These are phyloP conservation scores for Aschersonia sp. DNA, from an alignment of 2,329 filamentous ascomycete species.

Conservation along the genomic window DNA sequence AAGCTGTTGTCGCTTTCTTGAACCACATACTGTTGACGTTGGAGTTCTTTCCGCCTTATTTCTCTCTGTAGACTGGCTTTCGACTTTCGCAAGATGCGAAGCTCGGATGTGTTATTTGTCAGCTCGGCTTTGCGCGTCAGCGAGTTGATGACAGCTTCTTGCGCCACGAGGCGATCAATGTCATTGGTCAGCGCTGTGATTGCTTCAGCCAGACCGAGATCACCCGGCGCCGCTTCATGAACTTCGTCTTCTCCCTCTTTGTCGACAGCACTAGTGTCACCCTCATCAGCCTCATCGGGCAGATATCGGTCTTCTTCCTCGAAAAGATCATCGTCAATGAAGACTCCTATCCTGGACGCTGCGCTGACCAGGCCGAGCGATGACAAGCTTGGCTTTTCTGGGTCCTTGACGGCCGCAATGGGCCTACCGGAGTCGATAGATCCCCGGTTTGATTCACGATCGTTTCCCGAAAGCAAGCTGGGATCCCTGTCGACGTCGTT, in stretches of 20 bases:
- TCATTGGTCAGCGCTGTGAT: constrained; percentile 79
- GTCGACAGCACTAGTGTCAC: constrained; percentile 34
- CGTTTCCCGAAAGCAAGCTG: constrained; percentile 35
- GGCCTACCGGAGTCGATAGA: constrained; percentile 39
- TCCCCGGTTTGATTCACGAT: constrained; percentile 45
- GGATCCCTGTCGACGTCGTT: constrained; percentile 21
- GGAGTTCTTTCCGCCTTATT: constrained; percentile 84
- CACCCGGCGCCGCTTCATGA: constrained; percentile 85
- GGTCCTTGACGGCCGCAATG: constrained; percentile 23
- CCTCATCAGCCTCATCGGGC: constrained; percentile 73
- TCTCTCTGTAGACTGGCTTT: constrained; percentile 87
- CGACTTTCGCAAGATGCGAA: constrained; percentile 84
- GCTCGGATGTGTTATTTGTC: constrained; percentile 88
- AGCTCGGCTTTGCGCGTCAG: constrained; percentile 87
- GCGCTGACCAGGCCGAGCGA: constrained; percentile 83
- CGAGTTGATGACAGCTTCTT: constrained; percentile 84
- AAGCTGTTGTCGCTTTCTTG: constrained; percentile 97
- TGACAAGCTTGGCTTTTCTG: constrained; percentile 69
- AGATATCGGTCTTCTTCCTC: constrained; percentile 75
- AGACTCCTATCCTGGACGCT: constrained; percentile 79
- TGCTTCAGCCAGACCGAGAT: constrained; percentile 84
- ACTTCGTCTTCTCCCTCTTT: constrained; percentile 64
- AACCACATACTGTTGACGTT: constrained; percentile 90
- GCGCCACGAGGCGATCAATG: constrained; percentile 74
- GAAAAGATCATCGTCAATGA: constrained; percentile 86